Percentiles rank a stretch among this genome's conserved stretches.
Evolutionary conservation across 768 basidiomycete genomes (phyloP).

Genomic region (Tephrocybe sp.): DNA sequence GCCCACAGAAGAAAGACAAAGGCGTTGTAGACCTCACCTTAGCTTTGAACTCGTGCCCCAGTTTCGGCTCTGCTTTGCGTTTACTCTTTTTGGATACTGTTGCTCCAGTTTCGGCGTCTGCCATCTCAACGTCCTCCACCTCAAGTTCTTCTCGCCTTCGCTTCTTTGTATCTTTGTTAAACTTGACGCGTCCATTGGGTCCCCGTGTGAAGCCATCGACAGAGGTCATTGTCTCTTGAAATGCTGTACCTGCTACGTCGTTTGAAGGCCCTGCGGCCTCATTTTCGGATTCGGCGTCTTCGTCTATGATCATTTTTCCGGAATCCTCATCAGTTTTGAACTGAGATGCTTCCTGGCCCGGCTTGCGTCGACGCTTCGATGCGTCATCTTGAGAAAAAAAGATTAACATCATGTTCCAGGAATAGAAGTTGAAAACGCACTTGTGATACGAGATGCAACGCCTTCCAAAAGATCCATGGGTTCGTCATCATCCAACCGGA

Average conservation of each 20-base stretch:
- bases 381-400: slow-evolving; percentile 34
- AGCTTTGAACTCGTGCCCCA: slow-evolving; percentile 93
- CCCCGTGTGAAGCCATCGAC: slow-evolving; percentile 90
- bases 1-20: slow-evolving; percentile 14
- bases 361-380: slow-evolving; percentile 62
- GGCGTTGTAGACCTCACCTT: slow-evolving; percentile 62
- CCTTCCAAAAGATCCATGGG: slow-evolving; percentile 95
- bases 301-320: slow-evolving; percentile 77
- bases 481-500: slow-evolving; percentile 87
- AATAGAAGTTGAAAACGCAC: slow-evolving; percentile 42
- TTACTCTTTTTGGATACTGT: slow-evolving; percentile 52
- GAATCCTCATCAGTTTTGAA: slow-evolving; percentile 89
- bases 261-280: slow-evolving; percentile 38
- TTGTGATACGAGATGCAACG: slow-evolving; percentile 65
- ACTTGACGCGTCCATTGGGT: slow-evolving; percentile 82
- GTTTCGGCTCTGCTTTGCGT: slow-evolving; percentile 44
- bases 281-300: slow-evolving; percentile 49
- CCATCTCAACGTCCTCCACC: slow-evolving; percentile 74
- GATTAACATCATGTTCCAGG: neutral
- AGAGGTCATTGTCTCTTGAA: slow-evolving; percentile 79
- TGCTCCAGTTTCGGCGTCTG: slow-evolving; percentile 54
- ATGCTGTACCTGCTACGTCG: slow-evolving; percentile 75
- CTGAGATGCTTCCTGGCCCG: slow-evolving; percentile 80
- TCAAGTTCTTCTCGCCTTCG: slow-evolving; percentile 71
- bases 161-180: slow-evolving; percentile 97